Percentiles rank a stretch among this genome's conserved stretches.
These are phyloP conservation scores for Blumeria hordei DNA, from an alignment of 2,329 filamentous ascomycete species.

Conservation along the genomic window DNA sequence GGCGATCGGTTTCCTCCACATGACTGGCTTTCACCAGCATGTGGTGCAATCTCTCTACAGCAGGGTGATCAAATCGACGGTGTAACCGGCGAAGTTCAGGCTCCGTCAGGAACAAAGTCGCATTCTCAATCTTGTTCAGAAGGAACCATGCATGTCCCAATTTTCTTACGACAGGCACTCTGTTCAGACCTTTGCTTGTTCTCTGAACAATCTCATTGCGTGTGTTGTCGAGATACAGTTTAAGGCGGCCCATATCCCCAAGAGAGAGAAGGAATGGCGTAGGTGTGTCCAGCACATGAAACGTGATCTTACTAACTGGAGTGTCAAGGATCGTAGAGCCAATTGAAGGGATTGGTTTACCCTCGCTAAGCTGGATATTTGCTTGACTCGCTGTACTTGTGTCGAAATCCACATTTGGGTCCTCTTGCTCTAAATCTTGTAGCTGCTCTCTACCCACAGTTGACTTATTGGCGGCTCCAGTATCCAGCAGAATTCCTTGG, in stretches of 20 bases:
- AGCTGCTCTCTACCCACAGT: neutral
- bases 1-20: neutral
- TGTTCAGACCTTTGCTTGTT: neutral
- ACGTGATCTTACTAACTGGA: neutral
- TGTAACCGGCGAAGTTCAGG: neutral
- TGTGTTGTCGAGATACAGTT: neutral
- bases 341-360: neutral
- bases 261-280: neutral
- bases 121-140: neutral
- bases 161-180: neutral
- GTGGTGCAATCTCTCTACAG: neutral
- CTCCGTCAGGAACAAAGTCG: neutral
- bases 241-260: neutral
- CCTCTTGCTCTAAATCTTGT: neutral
- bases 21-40: neutral
- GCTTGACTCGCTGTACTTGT: neutral
- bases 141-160: neutral
- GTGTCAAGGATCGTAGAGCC: neutral
- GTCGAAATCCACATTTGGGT: neutral
- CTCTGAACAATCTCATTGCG: neutral
- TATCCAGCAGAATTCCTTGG: neutral
- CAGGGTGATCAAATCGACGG: neutral
- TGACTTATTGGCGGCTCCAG: neutral
- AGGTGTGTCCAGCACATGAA: neutral
- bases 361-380: neutral